A percentile compares a stretch with the other conserved stretches of the same genome.
These are phyloP conservation scores for Olyra latifolia DNA, from an alignment of 176 grass and related monocot genomes.

Conservation along the genomic window DNA sequence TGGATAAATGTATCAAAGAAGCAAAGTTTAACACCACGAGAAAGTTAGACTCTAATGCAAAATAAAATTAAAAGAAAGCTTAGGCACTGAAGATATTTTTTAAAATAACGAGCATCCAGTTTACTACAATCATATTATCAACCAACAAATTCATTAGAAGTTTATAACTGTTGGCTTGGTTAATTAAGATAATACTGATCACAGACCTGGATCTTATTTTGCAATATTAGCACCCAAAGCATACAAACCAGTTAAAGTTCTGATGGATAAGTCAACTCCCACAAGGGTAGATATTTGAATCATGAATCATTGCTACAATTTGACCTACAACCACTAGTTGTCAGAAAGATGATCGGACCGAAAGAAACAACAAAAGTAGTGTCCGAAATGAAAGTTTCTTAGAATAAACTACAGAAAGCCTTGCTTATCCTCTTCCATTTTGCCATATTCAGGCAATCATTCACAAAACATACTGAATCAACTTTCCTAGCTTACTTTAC, in stretches of 20 bases:
- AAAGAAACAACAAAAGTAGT: background rate
- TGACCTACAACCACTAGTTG: background rate
- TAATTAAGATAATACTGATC: background rate
- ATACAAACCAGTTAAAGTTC: background rate
- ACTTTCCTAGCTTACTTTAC: background rate
- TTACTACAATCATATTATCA: background rate
- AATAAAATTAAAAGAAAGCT: background rate
- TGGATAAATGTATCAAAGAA: conserved; percentile 4
- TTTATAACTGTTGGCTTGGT: background rate
- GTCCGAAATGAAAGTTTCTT: background rate
- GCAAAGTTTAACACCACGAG: background rate
- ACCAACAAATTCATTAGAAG: background rate
- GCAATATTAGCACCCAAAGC: background rate
- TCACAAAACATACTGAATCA: background rate
- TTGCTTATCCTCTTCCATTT: background rate
- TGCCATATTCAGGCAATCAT: background rate
- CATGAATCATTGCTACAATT: background rate
- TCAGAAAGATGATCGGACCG: background rate
- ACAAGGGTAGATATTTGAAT: background rate
- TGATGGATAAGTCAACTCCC: background rate
- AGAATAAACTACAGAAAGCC: background rate
- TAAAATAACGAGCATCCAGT: background rate
- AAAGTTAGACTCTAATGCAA: background rate
- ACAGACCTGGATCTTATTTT: background rate
- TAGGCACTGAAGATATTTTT: background rate